A percentile compares a stretch with the other conserved stretches of the same genome.
These are phyloP conservation scores for Mortierella sp. DNA, from an alignment of 371 early-diverging fungal genomes.

Conservation along the genomic window DNA sequence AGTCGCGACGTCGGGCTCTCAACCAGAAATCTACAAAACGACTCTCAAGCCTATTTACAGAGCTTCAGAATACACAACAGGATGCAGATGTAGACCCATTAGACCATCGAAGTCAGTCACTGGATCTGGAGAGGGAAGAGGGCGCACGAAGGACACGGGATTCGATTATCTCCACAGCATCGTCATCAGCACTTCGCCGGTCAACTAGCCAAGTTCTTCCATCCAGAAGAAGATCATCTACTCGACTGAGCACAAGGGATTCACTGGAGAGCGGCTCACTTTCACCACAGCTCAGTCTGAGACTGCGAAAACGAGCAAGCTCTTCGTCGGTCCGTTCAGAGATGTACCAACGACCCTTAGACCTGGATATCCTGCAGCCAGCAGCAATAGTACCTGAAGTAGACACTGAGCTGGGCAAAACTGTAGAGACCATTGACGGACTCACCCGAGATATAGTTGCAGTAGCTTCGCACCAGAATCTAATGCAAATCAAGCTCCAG, in stretches of 20 bases:
- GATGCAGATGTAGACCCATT: too few species aligned
- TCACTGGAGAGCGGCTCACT: too few species aligned
- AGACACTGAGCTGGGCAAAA: slow-evolving; percentile 35
- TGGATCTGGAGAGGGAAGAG: neutral
- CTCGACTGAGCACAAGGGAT: too few species aligned
- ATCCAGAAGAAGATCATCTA: too few species aligned
- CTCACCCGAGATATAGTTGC: slow-evolving; percentile 45
- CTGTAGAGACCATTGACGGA: slow-evolving; percentile 46
- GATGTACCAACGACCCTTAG: too few species aligned
- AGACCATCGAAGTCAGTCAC: neutral
- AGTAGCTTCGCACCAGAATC: slow-evolving; percentile 49
- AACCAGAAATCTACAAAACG: slow-evolving; percentile 25
- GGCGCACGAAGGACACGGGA: neutral
- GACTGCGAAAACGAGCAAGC: too few species aligned
- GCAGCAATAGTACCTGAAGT: slow-evolving; percentile 8
- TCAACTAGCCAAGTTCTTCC: too few species aligned
- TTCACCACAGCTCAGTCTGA: too few species aligned
- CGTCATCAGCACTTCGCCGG: too few species aligned
- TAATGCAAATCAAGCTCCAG: slow-evolving; percentile 47
- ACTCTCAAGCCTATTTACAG: slow-evolving; percentile 41
- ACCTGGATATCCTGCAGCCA: neutral
- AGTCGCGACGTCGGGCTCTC: slow-evolving; percentile 19
- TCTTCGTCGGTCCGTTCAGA: too few species aligned
- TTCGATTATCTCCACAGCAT: neutral
- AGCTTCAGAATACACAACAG: slow-evolving; percentile 36